These are phyloP conservation scores for Taxillus chinensis DNA, from an alignment of 164 flowering plant species.

Conservation along the genomic window DNA sequence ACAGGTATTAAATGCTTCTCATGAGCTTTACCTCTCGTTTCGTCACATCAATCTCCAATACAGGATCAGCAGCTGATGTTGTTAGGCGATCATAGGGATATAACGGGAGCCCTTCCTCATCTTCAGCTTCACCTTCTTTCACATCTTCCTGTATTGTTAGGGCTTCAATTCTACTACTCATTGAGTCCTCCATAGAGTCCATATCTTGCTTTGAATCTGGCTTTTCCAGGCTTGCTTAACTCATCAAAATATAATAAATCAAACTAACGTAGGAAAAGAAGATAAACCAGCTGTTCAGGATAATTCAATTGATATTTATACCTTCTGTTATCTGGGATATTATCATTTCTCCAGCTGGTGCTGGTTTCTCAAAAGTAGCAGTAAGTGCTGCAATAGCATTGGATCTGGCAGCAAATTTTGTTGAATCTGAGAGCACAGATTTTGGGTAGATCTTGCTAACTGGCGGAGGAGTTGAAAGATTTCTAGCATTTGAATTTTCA, in stretches of 20 bases:
- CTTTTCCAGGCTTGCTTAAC: slow-evolving; percentile 37
- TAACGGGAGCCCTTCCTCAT: slow-evolving; percentile 70
- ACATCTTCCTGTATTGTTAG: slow-evolving; percentile 74
- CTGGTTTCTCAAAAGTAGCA: slow-evolving; percentile 50
- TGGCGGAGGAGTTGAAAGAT: slow-evolving; percentile 96
- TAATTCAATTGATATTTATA: slow-evolving; percentile 10
- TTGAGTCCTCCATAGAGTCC: slow-evolving; percentile 37
- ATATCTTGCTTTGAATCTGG: slow-evolving; percentile 39
- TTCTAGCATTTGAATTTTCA: slow-evolving; percentile 75
- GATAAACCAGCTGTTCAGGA: neutral
- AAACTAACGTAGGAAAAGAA: neutral
- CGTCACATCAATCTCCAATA: slow-evolving; percentile 78
- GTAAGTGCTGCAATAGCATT: slow-evolving; percentile 69
- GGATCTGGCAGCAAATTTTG: slow-evolving; percentile 45
- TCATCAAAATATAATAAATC: slow-evolving; percentile 3
- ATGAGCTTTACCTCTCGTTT: slow-evolving; percentile 69
- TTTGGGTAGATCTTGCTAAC: slow-evolving; percentile 85
- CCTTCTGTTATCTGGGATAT: slow-evolving; percentile 57
- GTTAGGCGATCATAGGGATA: slow-evolving; percentile 85
- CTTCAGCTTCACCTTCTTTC: slow-evolving; percentile 83
- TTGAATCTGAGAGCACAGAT: slow-evolving; percentile 67
- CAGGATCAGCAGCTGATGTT: slow-evolving; percentile 57
- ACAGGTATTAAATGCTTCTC: neutral
- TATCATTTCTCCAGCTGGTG: slow-evolving; percentile 23
- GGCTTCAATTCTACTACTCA: slow-evolving; percentile 47